Evolutionary conservation across 768 basidiomycete species (phyloP).

Genomic region (Ephemerocybe angulata): DNA sequence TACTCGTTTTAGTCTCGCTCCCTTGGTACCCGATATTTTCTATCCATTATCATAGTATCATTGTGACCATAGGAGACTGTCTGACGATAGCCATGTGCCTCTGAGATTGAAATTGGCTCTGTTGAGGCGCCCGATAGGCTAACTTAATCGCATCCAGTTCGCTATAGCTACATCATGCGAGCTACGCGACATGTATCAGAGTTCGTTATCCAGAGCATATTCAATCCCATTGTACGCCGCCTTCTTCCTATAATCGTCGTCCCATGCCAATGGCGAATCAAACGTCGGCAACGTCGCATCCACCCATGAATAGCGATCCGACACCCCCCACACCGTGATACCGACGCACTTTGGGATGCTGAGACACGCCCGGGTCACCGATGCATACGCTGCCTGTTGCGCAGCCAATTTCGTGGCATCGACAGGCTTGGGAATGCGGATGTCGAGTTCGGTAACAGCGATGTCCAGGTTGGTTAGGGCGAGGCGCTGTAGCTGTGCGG

Average conservation of each 20-base stretch:
- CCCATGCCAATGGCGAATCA: conserved; percentile 22
- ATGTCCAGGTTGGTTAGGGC: conserved; percentile 61
- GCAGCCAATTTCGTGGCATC: conserved; percentile 40
- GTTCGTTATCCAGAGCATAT: conserved; percentile 3
- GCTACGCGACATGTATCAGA: too few species aligned
- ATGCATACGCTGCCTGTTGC: conserved; percentile 51
- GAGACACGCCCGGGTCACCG: conserved; percentile 51
- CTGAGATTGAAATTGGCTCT: too few species aligned
- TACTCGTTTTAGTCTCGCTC: too few species aligned
- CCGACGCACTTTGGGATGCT: conserved; percentile 39
- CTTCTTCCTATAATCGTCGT: conserved; percentile 25
- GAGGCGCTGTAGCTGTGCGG: conserved; percentile 48
- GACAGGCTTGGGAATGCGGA: conserved; percentile 53
- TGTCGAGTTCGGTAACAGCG: conserved; percentile 67
- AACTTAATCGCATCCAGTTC: too few species aligned
- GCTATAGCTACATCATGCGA: background rate
- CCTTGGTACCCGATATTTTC: too few species aligned
- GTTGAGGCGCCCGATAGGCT: too few species aligned
- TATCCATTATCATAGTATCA: too few species aligned
- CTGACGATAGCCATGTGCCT: too few species aligned
- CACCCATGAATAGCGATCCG: conserved; percentile 36
- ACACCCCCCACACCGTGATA: conserved; percentile 45
- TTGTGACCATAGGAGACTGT: too few species aligned
- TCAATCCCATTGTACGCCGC: conserved; percentile 28
- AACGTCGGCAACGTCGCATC: conserved; percentile 10